phyloP scores from a whole-genome alignment of 2,329 filamentous ascomycete species.

The Aureobasidium uvarum region DNA sequence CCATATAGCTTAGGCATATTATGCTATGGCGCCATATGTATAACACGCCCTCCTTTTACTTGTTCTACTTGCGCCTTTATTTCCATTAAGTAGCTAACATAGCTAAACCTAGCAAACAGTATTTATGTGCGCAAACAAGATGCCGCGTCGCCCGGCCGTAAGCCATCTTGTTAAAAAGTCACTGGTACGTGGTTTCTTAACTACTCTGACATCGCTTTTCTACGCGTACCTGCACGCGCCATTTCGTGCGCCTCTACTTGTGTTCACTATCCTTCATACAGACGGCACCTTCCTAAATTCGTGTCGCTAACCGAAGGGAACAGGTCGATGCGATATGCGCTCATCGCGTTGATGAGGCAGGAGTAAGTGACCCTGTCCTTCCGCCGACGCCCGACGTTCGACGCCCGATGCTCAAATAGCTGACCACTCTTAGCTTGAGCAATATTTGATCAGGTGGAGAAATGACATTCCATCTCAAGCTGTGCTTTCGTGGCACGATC shows the following conservation, averaged over 20 bases:
- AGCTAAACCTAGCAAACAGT: background rate
- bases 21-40: background rate
- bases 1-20: background rate
- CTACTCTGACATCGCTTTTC: background rate
- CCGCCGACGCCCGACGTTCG: background rate
- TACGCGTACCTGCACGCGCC: background rate
- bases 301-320: background rate
- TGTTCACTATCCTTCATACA: background rate
- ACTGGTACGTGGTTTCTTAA: background rate
- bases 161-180: background rate
- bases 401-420: background rate
- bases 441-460: conserved; percentile 48
- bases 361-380: conserved; percentile 31
- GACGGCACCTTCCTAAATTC: background rate
- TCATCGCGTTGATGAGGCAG: conserved; percentile 32
- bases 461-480: conserved; percentile 30
- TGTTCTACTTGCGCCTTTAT: background rate
- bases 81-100: background rate
- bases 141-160: background rate
- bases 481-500: conserved; percentile 46
- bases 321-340: conserved; percentile 34
- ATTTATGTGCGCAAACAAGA: too few relatives aligned
- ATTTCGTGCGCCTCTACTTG: background rate
- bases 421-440: conserved; percentile 36
- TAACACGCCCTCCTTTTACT: background rate